Percentiles rank a stretch among this genome's conserved stretches.
Conservation (phyloP, 306 rosid genomes). For the Quercus ilex region DNA sequence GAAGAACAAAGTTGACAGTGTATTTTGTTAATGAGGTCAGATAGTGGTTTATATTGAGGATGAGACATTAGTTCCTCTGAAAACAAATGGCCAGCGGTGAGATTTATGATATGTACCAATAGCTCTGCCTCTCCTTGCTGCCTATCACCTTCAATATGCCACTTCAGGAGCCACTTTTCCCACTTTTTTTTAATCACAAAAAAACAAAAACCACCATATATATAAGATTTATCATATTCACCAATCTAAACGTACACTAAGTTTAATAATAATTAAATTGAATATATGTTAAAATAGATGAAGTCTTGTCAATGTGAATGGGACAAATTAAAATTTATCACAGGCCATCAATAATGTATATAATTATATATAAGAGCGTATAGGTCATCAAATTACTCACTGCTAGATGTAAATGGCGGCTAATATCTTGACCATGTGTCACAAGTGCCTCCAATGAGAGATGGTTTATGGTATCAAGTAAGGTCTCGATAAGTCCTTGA, state of each 20-base stretch:
- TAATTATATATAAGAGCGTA: too few species aligned
- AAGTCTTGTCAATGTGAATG: too few species aligned
- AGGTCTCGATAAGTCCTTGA: conserved; percentile 45
- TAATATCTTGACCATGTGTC: conserved; percentile 59
- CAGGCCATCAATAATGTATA: not conserved
- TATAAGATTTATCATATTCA: too few species aligned
- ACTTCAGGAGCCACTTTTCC: conserved; percentile 72
- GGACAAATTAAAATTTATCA: not conserved
- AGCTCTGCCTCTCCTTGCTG: conserved; percentile 63
- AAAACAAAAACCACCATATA: not conserved
- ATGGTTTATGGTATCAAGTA: conserved; percentile 56
- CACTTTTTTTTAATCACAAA: conserved; percentile 38
- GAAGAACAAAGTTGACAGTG: conserved; percentile 43
- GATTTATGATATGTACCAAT: conserved; percentile 62
- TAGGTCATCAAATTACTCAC: conserved; percentile 38
- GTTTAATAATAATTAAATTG: too few species aligned
- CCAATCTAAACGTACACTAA: too few species aligned
- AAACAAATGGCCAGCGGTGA: conserved; percentile 42
- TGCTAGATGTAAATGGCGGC: conserved; percentile 42
- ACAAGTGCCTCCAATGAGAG: conserved; percentile 59
- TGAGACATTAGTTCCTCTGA: conserved; percentile 37
- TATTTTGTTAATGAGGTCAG: conserved; percentile 51
- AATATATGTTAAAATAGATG: too few species aligned
- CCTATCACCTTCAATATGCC: conserved; percentile 61
- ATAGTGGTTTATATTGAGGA: conserved; percentile 42